These are phyloP conservation scores for Rosa rugosa DNA, from an alignment of 306 rosid genomes.

Conservation along the genomic window DNA sequence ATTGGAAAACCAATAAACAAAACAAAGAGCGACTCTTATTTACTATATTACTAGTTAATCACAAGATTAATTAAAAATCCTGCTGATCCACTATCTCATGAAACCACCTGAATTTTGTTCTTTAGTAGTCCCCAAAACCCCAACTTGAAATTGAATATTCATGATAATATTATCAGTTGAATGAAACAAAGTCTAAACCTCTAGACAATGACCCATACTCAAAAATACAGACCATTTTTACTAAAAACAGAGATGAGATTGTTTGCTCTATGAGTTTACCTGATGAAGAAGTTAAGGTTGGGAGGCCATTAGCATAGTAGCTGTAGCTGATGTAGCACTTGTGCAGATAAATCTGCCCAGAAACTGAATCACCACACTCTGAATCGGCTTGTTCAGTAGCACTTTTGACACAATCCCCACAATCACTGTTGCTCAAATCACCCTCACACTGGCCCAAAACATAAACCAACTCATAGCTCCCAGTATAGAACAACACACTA, in stretches of 20 bases:
- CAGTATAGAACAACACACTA: slow-evolving; percentile 59
- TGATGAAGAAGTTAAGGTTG: slow-evolving; percentile 44
- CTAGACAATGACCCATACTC: background rate
- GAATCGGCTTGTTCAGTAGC: slow-evolving; percentile 52
- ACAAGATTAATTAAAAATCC: background rate
- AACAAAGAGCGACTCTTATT: background rate
- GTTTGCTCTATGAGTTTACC: slow-evolving; percentile 35
- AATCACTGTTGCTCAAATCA: slow-evolving; percentile 55
- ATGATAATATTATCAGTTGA: background rate
- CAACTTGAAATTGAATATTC: background rate
- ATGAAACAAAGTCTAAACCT: background rate
- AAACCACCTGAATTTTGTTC: background rate
- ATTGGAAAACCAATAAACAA: background rate
- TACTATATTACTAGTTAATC: background rate
- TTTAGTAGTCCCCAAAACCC: background rate
- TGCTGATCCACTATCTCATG: background rate
- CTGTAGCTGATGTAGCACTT: slow-evolving; percentile 73
- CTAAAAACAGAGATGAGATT: background rate
- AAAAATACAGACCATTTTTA: background rate
- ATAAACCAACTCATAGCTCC: slow-evolving; percentile 62
- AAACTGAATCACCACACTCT: slow-evolving; percentile 57
- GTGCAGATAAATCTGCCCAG: slow-evolving; percentile 74
- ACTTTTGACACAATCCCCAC: slow-evolving; percentile 62
- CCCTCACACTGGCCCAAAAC: slow-evolving; percentile 93
- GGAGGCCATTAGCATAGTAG: slow-evolving; percentile 77